Evolutionary conservation across 2,329 filamentous ascomycete genomes (phyloP).

Genomic region (Alternaria hordeiaustralica): DNA sequence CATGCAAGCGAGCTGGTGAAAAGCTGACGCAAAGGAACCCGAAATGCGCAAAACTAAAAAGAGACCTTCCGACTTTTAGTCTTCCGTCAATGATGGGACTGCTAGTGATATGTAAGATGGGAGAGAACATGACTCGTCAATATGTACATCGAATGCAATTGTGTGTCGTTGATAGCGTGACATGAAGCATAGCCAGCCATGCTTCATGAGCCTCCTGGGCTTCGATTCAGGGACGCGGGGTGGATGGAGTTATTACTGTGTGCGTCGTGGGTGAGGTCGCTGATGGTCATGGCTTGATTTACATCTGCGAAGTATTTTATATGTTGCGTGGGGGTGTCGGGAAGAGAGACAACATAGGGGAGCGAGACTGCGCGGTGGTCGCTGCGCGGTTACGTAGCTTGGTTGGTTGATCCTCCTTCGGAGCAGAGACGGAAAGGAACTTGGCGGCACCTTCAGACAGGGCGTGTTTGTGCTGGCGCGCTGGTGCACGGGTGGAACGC

Average conservation of each 20-base stretch:
- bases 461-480: slow-evolving; percentile 39
- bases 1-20: neutral
- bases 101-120: slow-evolving; percentile 2
- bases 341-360: slow-evolving; percentile 42
- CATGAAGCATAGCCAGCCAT: slow-evolving; percentile 19
- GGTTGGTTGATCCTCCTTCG: slow-evolving; percentile 5
- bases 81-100: slow-evolving; percentile 1
- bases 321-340: slow-evolving; percentile 36
- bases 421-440: slow-evolving; percentile 23
- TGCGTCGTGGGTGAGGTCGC: neutral
- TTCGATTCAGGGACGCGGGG: neutral
- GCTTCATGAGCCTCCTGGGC: slow-evolving; percentile 12
- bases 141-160: slow-evolving; percentile 24
- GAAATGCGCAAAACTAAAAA: neutral
- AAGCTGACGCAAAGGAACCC: slow-evolving; percentile 7
- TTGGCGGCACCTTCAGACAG: slow-evolving; percentile 44
- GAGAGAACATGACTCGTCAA: slow-evolving; percentile 21
- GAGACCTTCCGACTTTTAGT: slow-evolving; percentile 7
- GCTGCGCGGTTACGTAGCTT: slow-evolving; percentile 36
- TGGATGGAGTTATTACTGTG: neutral
- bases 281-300: neutral
- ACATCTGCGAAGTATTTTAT: slow-evolving; percentile 14
- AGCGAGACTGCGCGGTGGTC: slow-evolving; percentile 32
- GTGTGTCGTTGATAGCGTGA: slow-evolving; percentile 11
- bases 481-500: slow-evolving; percentile 16